Evolutionary conservation across 441 rosid species (phyloP).

Genomic region (Gossypium gossypioides): DNA sequence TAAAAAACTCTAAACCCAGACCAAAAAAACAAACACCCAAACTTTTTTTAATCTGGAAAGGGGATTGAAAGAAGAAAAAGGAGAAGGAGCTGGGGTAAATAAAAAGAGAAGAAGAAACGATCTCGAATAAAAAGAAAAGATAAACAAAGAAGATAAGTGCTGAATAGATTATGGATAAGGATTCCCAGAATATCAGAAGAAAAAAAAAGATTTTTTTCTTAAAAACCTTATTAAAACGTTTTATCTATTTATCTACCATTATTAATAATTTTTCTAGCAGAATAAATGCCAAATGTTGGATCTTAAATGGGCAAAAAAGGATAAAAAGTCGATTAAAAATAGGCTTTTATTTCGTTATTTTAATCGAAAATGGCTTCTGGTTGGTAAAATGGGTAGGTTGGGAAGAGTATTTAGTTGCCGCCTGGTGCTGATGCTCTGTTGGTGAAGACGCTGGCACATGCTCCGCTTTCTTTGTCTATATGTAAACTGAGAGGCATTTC

Average conservation of each 20-base stretch:
- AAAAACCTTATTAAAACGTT: not conserved
- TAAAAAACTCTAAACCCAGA: conserved; percentile 9
- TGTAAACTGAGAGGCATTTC: not conserved
- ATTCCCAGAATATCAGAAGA: conserved; percentile 21
- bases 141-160: conserved; percentile 1
- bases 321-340: not conserved
- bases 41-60: too few relatives aligned
- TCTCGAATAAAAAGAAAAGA: not conserved
- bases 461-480: not conserved
- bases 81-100: not conserved
- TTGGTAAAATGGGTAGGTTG: not conserved
- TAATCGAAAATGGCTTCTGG: not conserved
- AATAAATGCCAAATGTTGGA: not conserved
- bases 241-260: not conserved
- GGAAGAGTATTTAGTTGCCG: not conserved
- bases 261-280: not conserved
- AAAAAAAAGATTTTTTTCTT: not conserved
- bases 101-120: not conserved
- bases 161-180: conserved; percentile 33
- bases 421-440: not conserved
- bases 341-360: not conserved
- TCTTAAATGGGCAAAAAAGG: not conserved
- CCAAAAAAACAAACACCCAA: not conserved
- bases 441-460: not conserved
- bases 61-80: not conserved